Conservation (phyloP, 805 yeast species). For the Wickerhamiella spandovensis region DNA sequence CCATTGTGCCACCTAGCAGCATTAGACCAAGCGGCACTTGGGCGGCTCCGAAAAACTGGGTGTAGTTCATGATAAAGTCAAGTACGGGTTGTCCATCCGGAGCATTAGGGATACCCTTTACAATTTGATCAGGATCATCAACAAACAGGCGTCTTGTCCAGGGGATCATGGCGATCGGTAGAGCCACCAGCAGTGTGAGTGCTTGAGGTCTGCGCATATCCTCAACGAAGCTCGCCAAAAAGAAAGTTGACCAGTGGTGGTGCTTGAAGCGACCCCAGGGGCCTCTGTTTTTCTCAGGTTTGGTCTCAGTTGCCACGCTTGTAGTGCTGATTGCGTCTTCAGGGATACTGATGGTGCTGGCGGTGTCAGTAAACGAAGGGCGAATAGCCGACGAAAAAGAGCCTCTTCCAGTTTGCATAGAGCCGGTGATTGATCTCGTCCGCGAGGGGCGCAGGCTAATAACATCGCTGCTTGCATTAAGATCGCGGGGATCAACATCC, state of each 20-base stretch:
- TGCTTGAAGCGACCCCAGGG: slow-evolving; percentile 12
- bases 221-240: slow-evolving; percentile 31
- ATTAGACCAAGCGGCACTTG: slow-evolving; percentile 79
- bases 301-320: not conserved
- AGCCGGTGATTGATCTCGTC: not conserved
- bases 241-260: slow-evolving; percentile 7
- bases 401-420: not conserved
- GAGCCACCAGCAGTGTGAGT: slow-evolving; percentile 47
- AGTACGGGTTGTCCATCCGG: slow-evolving; percentile 80
- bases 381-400: not conserved
- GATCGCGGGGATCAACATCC: not conserved
- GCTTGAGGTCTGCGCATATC: slow-evolving; percentile 51
- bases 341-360: not conserved
- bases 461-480: slow-evolving; percentile 4
- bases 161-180: slow-evolving; percentile 71
- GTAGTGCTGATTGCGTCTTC: not conserved
- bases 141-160: slow-evolving; percentile 61
- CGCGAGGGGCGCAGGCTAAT: not conserved
- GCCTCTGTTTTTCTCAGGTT: not conserved
- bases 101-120: slow-evolving; percentile 46
- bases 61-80: slow-evolving; percentile 71
- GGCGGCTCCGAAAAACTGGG: slow-evolving; percentile 71
- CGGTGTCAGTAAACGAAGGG: not conserved
- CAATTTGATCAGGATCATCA: slow-evolving; percentile 30
- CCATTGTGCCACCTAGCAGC: slow-evolving; percentile 75